Base-by-base conservation (phyloP, 225 moss, liverwort and hornwort species). In the Ulota crispa region DNA sequence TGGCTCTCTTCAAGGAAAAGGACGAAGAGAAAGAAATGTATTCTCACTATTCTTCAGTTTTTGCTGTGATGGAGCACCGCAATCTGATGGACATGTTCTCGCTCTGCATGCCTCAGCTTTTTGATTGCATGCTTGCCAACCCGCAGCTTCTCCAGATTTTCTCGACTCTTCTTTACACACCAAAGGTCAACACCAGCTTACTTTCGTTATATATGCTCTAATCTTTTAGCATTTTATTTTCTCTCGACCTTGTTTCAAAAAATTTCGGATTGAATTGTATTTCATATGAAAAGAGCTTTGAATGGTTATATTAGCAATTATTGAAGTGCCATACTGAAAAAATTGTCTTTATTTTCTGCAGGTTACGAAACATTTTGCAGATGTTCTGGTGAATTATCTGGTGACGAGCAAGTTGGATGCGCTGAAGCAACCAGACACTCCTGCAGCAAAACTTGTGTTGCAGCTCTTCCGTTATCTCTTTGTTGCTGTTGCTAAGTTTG, bases 71-170 rank as follows among this genome's bases (percentile, higher is more conserved):
- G 99, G 99, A 99, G 89, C 94, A 94, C 78, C 94, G 99, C 65
- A 96, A 99, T 89, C 84, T 99, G 83, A 99, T 99, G 99, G 99
- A 99, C 81, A 96, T 99, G 96, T 99, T 99, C 75, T 99, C 99
- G 66, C 90, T 99, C 87, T 99, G 96, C 86, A 96, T 99, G 99
- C 99, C 93, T 87, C 99, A 95, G 81, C 91, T 99, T 39, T 99
- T 99, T 89, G 99, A 99, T 78, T 99, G 99, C 88, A 94, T 99
- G 99, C 89, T 94, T 78, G 92, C 83, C 19, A 99, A 96, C 86
- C 90, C 85, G 72, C 99, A 99, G 72, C 96, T 96, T 70, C 91
- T 96, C 28, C 99, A 99, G 82, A 96, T 99, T 60, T 99, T 96
- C 74, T 92, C 94, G 65, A 95, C 94, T 60, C 93, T 99, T 64